Evolutionary conservation across 306 rosid species (phyloP).

Genomic region (Castanopsis chinensis): DNA sequence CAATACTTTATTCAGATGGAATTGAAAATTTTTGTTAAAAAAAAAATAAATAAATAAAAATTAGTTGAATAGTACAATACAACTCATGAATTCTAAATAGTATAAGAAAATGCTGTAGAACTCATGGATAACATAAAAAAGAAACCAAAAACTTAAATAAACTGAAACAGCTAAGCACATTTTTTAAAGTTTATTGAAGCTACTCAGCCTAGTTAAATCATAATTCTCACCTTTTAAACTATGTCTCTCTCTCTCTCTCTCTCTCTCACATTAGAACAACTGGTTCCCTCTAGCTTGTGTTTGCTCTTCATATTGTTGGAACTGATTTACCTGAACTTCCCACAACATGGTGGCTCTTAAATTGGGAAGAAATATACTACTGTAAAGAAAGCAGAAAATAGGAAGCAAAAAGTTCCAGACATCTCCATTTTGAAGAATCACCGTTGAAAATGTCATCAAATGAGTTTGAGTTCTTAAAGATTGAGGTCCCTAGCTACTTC

Average conservation of each 20-base stretch:
- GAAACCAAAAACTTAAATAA: no score
- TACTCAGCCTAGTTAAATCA: conserved; percentile 26
- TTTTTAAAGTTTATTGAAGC: background rate
- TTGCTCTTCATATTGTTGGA: no score
- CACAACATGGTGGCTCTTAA: background rate
- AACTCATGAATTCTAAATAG: no score
- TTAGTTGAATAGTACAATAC: no score
- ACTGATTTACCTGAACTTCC: background rate
- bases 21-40: no score
- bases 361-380: background rate
- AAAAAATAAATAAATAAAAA: no score
- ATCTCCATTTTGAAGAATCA: conserved; percentile 1
- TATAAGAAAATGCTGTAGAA: rapidly evolving
- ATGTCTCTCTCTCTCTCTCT: background rate
- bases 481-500: conserved; percentile 38
- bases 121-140: no score
- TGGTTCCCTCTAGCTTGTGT: no score
- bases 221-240: background rate
- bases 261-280: background rate
- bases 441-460: conserved; percentile 28
- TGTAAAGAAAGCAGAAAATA: background rate
- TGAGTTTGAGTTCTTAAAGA: conserved; percentile 28
- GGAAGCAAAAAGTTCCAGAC: background rate
- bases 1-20: no score
- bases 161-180: background rate